Evolutionary conservation across 179 eudicot genomes (phyloP).

Genomic region (Beta macrorhiza): DNA sequence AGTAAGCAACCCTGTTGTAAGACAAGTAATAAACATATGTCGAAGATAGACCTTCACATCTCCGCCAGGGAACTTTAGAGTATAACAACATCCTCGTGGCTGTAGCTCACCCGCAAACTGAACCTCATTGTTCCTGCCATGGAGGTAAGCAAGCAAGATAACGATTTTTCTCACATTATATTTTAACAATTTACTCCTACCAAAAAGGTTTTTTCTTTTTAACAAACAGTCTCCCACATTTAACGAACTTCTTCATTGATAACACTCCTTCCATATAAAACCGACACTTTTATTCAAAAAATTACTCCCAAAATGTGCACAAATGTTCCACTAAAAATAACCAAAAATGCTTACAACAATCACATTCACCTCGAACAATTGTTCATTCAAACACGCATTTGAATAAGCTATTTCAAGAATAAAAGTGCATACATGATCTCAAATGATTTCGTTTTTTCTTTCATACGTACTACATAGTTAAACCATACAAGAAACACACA

Average conservation of each 20-base stretch:
- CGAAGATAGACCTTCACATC: constrained; percentile 55
- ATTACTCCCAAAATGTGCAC: no score
- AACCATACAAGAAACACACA: neutral
- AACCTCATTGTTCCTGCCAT: constrained; percentile 84
- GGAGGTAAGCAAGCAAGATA: constrained; percentile 7
- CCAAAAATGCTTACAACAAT: neutral
- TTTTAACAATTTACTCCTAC: neutral
- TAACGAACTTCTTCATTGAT: no score
- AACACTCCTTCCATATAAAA: no score
- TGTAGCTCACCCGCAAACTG: constrained; percentile 97
- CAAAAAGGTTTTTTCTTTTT: neutral
- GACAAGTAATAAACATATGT: neutral
- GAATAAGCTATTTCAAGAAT: neutral
- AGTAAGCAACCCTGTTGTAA: neutral
- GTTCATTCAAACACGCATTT: neutral
- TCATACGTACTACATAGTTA: neutral
- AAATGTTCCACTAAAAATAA: neutral
- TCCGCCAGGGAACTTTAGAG: constrained; percentile 53
- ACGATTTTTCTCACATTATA: neutral
- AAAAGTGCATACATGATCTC: neutral
- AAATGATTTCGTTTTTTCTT: neutral
- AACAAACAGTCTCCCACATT: no score
- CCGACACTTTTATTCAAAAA: no score
- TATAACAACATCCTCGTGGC: constrained; percentile 65
- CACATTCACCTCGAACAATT: neutral